Base-by-base conservation (phyloP, 768 basidiomycete species). In the Boletus speciosus region DNA sequence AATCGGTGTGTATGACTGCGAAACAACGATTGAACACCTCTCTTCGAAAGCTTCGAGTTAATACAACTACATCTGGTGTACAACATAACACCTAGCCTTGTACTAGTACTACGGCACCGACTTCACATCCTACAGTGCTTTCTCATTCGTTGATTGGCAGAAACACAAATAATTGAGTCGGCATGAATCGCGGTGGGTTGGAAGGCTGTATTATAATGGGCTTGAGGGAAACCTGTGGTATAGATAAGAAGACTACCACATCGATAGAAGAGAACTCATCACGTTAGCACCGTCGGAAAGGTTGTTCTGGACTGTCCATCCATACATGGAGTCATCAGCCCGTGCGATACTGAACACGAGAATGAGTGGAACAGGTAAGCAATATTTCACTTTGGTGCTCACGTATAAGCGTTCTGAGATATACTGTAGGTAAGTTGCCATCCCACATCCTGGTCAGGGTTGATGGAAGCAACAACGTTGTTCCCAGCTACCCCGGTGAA, bases 131-230 rank as follows among this genome's bases (percentile, higher is more conserved):
- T 29, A 14, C 29, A 42, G 25, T 29, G 5, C 21, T 42, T 23
- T 23, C 46, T 9, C 19, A 23, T 31, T 14, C 15, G 4, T 39
- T 12, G 0, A 8, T 0, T 19, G 0, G 0, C 31, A 1, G 1
- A 0, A 52, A 25, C 29, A 0, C 8, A 14, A 52, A 39, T 35
- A 49, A 5, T 15, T 49, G 51, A 38, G 0, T 14, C 16, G 29
- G 12, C 8, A 7, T 1, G 7, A 29, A 25, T 25, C 4, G 25
- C 3, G 25, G 25, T 25, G 25, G 25, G 25, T 25, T 8, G 11
- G 25, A 29, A 19, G 0, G 25, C 23, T 2, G 2, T 4, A 23
- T 23, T 4, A 23, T 23, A 4, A 39, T 37, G 31, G 3, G 10
- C 8, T 8, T 5, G 29, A 53, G 3, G 1, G 4, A 14, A n/a